A percentile compares a stretch with the other conserved stretches of the same genome.
phyloP scores from a whole-genome alignment of 768 basidiomycete genomes.

The Termitomyces titanicus region DNA sequence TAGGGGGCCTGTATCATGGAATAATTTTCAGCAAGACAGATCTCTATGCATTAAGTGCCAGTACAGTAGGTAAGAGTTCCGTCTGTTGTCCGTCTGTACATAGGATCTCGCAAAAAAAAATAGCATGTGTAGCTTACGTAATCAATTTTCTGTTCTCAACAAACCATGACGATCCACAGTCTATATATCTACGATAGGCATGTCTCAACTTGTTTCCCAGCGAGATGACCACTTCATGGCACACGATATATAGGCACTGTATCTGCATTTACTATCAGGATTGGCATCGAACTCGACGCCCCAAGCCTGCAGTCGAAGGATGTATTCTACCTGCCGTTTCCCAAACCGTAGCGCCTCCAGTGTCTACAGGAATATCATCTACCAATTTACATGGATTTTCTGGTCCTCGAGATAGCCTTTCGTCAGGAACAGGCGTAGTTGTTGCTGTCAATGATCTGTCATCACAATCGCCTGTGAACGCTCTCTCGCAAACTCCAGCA shows the following conservation, averaged over 20 bases:
- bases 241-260: conserved; percentile 63
- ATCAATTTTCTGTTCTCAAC: not conserved
- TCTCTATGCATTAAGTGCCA: no score
- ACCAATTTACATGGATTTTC: conserved; percentile 36
- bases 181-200: conserved; percentile 93
- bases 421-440: conserved; percentile 62
- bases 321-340: conserved; percentile 80
- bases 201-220: conserved; percentile 17
- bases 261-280: conserved; percentile 93
- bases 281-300: conserved; percentile 80
- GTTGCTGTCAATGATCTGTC: conserved; percentile 53
- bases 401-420: conserved; percentile 66
- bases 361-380: conserved; percentile 27
- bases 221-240: conserved; percentile 9
- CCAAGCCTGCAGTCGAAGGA: conserved; percentile 68
- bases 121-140: no score
- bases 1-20: no score
- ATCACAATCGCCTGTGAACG: conserved; percentile 29
- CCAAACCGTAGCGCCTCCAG: conserved; percentile 49
- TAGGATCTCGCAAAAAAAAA: not conserved
- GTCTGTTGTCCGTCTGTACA: no score
- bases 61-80: no score
- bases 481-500: conserved; percentile 32
- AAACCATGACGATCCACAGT: conserved; percentile 81
- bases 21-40: no score